phyloP scores from a whole-genome alignment of 2,329 filamentous ascomycete genomes.

The Cercospora sp. region DNA sequence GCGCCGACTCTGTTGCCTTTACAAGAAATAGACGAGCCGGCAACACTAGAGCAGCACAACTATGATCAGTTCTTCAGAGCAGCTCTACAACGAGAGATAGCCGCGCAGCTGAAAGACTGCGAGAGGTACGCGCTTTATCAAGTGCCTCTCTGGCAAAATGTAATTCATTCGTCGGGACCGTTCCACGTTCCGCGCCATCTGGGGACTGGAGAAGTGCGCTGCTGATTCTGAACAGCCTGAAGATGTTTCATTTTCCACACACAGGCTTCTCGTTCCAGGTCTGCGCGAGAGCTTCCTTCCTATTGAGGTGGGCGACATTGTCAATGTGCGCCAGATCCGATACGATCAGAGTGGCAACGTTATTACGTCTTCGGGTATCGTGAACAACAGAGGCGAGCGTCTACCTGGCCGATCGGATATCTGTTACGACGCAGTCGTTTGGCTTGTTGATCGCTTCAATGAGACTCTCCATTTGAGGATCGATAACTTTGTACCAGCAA shows the following conservation, averaged over 20 bases:
- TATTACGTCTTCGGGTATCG: conserved; percentile 5
- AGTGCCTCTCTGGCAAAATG: conserved; percentile 6
- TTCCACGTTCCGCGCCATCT: neutral
- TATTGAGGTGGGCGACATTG: conserved; percentile 31
- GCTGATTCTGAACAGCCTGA: conserved; percentile 3
- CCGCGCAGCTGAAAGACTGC: conserved; percentile 23
- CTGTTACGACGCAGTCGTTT: conserved; percentile 28
- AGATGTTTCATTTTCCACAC: conserved; percentile 20
- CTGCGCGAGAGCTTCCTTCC: conserved; percentile 28
- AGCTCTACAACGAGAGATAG: conserved; percentile 22
- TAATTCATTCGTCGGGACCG: neutral
- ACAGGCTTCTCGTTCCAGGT: conserved; percentile 27
- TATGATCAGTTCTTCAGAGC: conserved; percentile 2
- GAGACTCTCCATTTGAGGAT: conserved; percentile 27
- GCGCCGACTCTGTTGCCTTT: neutral
- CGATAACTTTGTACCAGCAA: conserved; percentile 19
- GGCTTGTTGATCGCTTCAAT: conserved; percentile 28
- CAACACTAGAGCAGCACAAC: neutral
- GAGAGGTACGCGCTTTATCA: conserved; percentile 29
- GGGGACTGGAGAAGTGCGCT: neutral
- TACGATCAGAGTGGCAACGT: conserved; percentile 20
- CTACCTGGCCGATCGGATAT: conserved; percentile 11
- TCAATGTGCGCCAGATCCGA: conserved; percentile 28
- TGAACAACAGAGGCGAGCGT: conserved; percentile 2
- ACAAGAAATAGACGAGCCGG: neutral